A percentile compares a stretch with the other conserved stretches of the same genome.
Conservation (phyloP, 208 protist genomes). For the Vickermania ingenoplastis region DNA sequence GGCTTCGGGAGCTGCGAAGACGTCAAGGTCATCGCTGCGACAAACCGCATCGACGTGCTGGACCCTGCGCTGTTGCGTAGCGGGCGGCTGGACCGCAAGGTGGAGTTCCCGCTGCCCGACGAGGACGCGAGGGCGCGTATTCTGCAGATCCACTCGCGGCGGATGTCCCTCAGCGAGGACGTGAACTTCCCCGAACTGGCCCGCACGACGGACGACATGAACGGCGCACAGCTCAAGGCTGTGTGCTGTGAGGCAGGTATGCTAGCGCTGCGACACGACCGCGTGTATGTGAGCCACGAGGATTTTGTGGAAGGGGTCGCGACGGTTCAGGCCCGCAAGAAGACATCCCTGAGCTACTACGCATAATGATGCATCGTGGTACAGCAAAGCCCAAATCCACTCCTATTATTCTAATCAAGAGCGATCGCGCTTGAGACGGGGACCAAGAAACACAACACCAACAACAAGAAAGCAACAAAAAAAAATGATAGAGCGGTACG, state of each 20-base stretch:
- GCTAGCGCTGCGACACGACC: conserved; percentile 96
- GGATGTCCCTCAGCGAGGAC: conserved; percentile 94
- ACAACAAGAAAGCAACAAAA: too few relatives aligned
- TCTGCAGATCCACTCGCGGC: conserved; percentile 98
- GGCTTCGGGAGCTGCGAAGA: conserved; percentile 96
- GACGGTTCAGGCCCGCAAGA: conserved; percentile 99
- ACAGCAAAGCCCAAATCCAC: background rate
- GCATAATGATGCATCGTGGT: conserved; percentile 73
- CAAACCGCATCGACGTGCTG: conserved; percentile 99
- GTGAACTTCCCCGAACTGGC: conserved; percentile 99
- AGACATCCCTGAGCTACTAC: conserved; percentile 99
- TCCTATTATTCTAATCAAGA: conserved; percentile 3
- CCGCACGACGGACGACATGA: conserved; percentile 99
- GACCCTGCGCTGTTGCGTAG: conserved; percentile 99
- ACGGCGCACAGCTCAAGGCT: conserved; percentile 99
- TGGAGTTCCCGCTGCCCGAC: conserved; percentile 99
- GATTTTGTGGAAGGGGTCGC: conserved; percentile 99
- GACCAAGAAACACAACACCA: too few relatives aligned
- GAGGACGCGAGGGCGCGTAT: conserved; percentile 97
- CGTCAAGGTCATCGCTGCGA: conserved; percentile 99
- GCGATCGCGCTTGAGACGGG: background rate
- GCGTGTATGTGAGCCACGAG: conserved; percentile 91
- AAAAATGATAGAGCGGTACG: too few relatives aligned
- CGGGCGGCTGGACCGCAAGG: conserved; percentile 99
- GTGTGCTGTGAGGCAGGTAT: conserved; percentile 99